These are phyloP conservation scores for Lentinula sp. DNA, from an alignment of 768 basidiomycete genomes.

Conservation along the genomic window DNA sequence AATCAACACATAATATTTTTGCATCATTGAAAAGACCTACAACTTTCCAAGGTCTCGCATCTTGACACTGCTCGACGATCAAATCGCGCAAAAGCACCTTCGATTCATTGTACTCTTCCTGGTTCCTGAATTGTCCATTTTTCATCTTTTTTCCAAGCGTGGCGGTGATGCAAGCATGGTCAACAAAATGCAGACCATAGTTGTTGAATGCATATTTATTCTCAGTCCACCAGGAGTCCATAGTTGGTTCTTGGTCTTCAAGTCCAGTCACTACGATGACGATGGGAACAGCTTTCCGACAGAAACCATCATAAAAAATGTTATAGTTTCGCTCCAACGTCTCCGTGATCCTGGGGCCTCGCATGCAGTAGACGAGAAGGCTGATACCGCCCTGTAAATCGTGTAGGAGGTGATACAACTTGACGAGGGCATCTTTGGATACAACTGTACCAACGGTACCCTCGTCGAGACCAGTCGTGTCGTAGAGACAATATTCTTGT, in stretches of 20 bases:
- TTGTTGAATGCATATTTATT: constrained; percentile 18
- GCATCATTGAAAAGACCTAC: not conserved
- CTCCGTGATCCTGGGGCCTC: constrained; percentile 29
- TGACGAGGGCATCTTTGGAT: constrained; percentile 21
- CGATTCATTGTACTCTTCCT: constrained; percentile 15
- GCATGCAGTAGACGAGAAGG: constrained; percentile 35
- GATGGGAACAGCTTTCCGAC: constrained; percentile 29
- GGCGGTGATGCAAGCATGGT: constrained; percentile 27
- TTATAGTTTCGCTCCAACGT: constrained; percentile 30
- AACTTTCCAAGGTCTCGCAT: constrained; percentile 16
- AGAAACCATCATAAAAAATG: constrained; percentile 31
- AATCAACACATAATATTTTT: not conserved
- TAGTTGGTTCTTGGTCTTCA: constrained; percentile 22
- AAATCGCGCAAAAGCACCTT: constrained; percentile 14
- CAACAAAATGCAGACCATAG: constrained; percentile 22
- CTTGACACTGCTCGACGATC: constrained; percentile 14
- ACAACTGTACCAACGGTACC: constrained; percentile 18
- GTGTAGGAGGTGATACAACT: constrained; percentile 26
- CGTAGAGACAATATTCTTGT: constrained; percentile 19
- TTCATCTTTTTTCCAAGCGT: not conserved
- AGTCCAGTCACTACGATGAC: constrained; percentile 32
- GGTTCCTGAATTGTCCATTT: constrained; percentile 3
- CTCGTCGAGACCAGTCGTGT: constrained; percentile 26
- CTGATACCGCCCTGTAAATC: constrained; percentile 22
- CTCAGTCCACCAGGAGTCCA: constrained; percentile 24